Conservation (phyloP, 2,329 filamentous ascomycete genomes). For the Aspergillus eucalypticola region DNA sequence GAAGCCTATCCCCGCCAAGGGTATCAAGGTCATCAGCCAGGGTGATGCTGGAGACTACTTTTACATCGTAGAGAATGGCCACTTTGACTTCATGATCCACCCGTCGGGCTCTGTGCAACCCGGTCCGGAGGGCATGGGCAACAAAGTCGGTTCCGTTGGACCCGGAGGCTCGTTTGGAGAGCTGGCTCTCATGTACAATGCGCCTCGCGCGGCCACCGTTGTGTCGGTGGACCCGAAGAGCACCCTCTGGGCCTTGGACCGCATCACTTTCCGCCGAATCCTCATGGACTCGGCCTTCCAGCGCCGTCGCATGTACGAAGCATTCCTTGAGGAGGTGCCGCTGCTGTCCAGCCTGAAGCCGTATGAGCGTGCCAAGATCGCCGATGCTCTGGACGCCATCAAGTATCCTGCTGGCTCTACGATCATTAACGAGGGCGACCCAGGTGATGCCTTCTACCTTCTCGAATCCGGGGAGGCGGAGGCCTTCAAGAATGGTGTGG, state of each 20-base stretch:
- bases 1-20: conserved; percentile 92
- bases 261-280: conserved; percentile 94
- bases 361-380: conserved; percentile 96
- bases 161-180: conserved; percentile 94
- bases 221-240: conserved; percentile 76
- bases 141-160: conserved; percentile 77
- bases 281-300: conserved; percentile 98
- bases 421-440: conserved; percentile 90
- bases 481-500: conserved; percentile 74
- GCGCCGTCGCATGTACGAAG: conserved; percentile 93
- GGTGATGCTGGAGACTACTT: conserved; percentile 97
- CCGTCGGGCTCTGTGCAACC: conserved; percentile 72
- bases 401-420: conserved; percentile 77
- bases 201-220: conserved; percentile 91
- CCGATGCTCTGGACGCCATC: conserved; percentile 88
- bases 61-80: conserved; percentile 90
- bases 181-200: conserved; percentile 97
- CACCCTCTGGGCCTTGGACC: conserved; percentile 91
- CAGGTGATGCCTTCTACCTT: conserved; percentile 87
- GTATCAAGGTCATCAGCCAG: conserved; percentile 87
- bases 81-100: conserved; percentile 91
- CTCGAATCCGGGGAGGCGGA: conserved; percentile 85
- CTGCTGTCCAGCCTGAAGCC: conserved; percentile 78
- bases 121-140: conserved; percentile 78
- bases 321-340: conserved; percentile 90